phyloP scores from a whole-genome alignment of 805 yeast species.

The Cephaloascus albidus region DNA sequence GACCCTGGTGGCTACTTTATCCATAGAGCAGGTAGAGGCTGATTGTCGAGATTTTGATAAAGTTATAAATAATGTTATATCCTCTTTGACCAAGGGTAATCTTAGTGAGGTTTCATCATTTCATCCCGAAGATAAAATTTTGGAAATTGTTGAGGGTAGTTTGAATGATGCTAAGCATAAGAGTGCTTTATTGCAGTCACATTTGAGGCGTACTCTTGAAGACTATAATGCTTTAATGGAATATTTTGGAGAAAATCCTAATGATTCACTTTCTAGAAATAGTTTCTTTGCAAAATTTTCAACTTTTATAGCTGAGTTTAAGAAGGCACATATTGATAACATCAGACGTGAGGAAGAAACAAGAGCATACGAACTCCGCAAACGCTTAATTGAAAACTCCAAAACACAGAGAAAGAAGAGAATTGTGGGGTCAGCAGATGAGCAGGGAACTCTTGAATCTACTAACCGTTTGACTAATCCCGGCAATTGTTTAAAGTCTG shows the following conservation, averaged over 20 bases:
- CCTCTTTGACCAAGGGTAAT: constrained; percentile 74
- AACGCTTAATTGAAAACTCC: constrained; percentile 20
- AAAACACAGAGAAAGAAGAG: constrained; percentile 4
- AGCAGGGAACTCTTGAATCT: not conserved
- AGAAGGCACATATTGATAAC: constrained; percentile 74
- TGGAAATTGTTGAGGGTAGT: constrained; percentile 51
- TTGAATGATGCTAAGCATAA: constrained; percentile 71
- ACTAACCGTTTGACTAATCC: not conserved
- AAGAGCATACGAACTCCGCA: constrained; percentile 27
- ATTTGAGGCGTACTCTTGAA: constrained; percentile 48
- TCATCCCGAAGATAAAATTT: constrained; percentile 77
- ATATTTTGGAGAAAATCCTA: constrained; percentile 83
- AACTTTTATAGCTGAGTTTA: constrained; percentile 71
- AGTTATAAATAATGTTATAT: constrained; percentile 58
- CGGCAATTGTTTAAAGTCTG: constrained; percentile 1
- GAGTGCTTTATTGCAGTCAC: constrained; percentile 54
- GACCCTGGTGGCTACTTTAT: constrained; percentile 54
- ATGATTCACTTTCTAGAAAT: constrained; percentile 55
- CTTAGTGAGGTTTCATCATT: constrained; percentile 68
- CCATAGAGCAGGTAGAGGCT: constrained; percentile 69
- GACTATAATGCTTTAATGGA: constrained; percentile 69
- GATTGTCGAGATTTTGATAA: constrained; percentile 62
- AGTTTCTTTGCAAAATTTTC: constrained; percentile 73
- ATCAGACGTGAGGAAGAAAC: constrained; percentile 75
- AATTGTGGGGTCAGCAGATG: not conserved